Base-by-base conservation (phyloP, 1,139 yeast species). In the Taiozyma sp. region DNA sequence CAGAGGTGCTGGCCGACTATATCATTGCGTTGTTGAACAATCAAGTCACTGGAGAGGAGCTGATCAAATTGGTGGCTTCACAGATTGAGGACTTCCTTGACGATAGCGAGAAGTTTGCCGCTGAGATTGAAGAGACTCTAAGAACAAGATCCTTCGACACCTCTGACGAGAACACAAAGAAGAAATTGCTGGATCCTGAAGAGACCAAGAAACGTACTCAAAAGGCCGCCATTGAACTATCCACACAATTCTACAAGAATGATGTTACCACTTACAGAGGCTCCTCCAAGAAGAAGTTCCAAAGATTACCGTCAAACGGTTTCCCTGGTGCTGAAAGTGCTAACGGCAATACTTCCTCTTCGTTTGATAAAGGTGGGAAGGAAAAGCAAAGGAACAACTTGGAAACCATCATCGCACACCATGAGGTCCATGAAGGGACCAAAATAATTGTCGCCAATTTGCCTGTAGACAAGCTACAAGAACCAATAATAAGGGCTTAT, bases 1-100 rank as follows among this genome's bases (percentile, higher is more conserved):
- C 76, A 3, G 72, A 69, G 14, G 74, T 74, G 34, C 61, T 76
- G 51, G 67, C 76, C 1, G 80, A 75, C 42, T 77, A 75, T 56
- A 73, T 75, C 22, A 45, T 74, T 32, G 77, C 79, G 2, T 61
- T 77, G 45, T 61, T 77, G 24, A 63, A 69, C 46, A 70, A 74
- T 55, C 71, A 69, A 38, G 60, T 64, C 39, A 64, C 71, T 12
- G 65, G 63, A n/a, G 65, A 58, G n/a, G 66, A 64, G 46, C 61
- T 72, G 27, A 57, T 61, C n/a, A 58, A 56, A 22, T 56, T 70
- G 56, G 63, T 73, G 53, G 48, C 66, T 28, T 67, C 62, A 5
- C 73, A 74, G 57, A 64, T 76, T 46, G 61, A 62, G 10, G 77
- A 73, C 45, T 67, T 70, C 32, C 50, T 66, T 47, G 59, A 54